Base-by-base conservation (phyloP, 1,284 basidiomycete genomes). In the Papiliotrema flavescens region DNA sequence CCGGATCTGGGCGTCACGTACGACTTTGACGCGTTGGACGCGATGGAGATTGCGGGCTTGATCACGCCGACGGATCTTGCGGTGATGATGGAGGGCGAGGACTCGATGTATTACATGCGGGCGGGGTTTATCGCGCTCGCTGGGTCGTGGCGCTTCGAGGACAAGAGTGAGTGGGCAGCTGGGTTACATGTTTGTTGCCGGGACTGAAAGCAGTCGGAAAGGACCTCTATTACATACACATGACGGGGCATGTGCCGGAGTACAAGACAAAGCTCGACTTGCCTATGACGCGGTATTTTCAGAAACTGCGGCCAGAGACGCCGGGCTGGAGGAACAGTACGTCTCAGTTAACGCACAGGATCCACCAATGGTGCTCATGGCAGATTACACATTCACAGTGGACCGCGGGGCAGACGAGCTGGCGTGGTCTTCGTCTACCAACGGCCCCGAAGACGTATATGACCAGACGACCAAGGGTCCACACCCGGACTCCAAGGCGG, bases 11-110 rank as follows among this genome's bases (percentile, higher is more conserved):
- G 23, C n/a, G 47, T 39, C 9, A 23, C 3, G 11, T 49, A 37
- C 24, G 22, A 49, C 23, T 26, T 49, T 13, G 47, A 49, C 24
- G 20, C 8, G 34, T 6, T 37, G 13, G 47, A 49, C 19, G 4
- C 47, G n/a, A 49, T 49, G 34, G 11, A 23, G 17, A 39, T 49
- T 26, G 47, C 47, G 32, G 47, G 47, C 7, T 49, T 49, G 47
- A 14, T 49, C 20, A 3, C 3, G 34, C 47, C 47, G 3, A 20
- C 36, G 14, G 47, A 49, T 49, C 24, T 49, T 32, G 47, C 47
- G 13, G 23, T 49, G 9, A 49, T 49, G 47, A 49, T 49, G 34
- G 47, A 49, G 37, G 47, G 47, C 4, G 47, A 49, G 36, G 47
- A 49, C 24, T 37, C 34, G 32, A 32, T 49, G 14, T 49, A 49